Percentiles rank a stretch among this genome's conserved stretches.
phyloP scores from a whole-genome alignment of 495 filamentous ascomycete species.

The Viridothelium virens region DNA sequence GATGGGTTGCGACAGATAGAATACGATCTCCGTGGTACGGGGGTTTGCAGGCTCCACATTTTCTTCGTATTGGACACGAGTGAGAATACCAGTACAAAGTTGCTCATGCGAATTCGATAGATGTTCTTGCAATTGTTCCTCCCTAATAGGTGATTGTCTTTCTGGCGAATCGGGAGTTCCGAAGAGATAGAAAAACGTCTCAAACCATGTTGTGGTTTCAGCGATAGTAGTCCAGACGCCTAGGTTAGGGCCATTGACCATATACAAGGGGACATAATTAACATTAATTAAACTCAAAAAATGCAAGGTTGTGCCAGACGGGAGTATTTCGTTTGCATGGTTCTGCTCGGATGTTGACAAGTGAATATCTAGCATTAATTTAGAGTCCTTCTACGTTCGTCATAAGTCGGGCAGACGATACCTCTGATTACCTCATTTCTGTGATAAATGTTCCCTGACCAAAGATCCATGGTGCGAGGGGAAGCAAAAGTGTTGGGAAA shows the following conservation, averaged over 20 bases:
- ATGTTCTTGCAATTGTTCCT: background rate
- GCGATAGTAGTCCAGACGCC: conserved; percentile 1
- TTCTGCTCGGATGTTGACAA: conserved; percentile 1
- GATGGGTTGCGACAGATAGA: conserved; percentile 39
- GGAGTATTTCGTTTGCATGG: background rate
- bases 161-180: conserved; percentile 6
- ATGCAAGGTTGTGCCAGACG: conserved; percentile 4
- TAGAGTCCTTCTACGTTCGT: background rate
- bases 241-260: conserved; percentile 3
- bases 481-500: background rate
- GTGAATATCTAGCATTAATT: background rate
- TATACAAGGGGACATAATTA: conserved; percentile 8
- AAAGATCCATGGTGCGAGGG: conserved; percentile 1
- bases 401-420: background rate
- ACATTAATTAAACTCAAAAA: conserved; percentile 7
- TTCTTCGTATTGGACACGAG: conserved; percentile 6
- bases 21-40: conserved; percentile 45
- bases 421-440: conserved; percentile 7
- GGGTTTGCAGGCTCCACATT: conserved; percentile 1
- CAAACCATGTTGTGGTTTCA: conserved; percentile 13
- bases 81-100: conserved; percentile 22
- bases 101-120: conserved; percentile 5
- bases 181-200: conserved; percentile 9
- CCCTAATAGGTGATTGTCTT: background rate
- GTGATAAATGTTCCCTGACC: conserved; percentile 3